Conservation (phyloP, 768 basidiomycete species). For the Baorangia bicolor region DNA sequence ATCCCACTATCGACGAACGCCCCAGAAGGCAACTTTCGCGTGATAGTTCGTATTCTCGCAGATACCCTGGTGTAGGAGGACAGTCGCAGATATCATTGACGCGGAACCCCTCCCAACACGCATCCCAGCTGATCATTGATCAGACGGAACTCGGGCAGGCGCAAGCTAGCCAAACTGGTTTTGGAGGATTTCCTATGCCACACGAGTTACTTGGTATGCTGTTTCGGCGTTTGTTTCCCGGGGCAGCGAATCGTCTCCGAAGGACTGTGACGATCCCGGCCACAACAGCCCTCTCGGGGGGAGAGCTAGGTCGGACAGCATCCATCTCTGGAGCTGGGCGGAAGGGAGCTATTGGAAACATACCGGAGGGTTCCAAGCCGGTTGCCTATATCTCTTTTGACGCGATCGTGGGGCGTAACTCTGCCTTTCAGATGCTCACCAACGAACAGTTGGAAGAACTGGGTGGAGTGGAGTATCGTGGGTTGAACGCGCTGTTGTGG, state of each 20-base stretch:
- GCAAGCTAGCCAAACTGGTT: constrained; percentile 43
- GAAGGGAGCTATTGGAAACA: constrained; percentile 13
- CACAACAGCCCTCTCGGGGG: constrained; percentile 53
- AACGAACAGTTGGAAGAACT: constrained; percentile 87
- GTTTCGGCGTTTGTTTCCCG: constrained; percentile 62
- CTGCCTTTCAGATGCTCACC: constrained; percentile 64
- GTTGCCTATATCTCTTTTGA: constrained; percentile 88
- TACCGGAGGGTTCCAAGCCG: constrained; percentile 41
- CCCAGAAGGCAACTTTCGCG: constrained; percentile 6
- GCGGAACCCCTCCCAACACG: constrained; percentile 15
- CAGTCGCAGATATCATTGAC: constrained; percentile 16
- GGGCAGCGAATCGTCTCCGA: constrained; percentile 52
- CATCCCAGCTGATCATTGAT: constrained; percentile 13
- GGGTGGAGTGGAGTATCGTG: constrained; percentile 91
- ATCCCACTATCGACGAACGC: constrained; percentile 4
- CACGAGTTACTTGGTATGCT: constrained; percentile 50
- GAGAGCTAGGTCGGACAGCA: constrained; percentile 28
- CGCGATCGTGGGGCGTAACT: constrained; percentile 82
- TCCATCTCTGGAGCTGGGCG: constrained; percentile 15
- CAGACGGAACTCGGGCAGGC: constrained; percentile 10
- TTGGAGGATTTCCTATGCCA: constrained; percentile 78
- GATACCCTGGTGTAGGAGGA: constrained; percentile 9
- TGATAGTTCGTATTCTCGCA: constrained; percentile 14
- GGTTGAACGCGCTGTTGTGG: constrained; percentile 78
- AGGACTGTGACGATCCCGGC: constrained; percentile 75